phyloP scores from a whole-genome alignment of 305 asterid genomes.

The Salvia sclarea region DNA sequence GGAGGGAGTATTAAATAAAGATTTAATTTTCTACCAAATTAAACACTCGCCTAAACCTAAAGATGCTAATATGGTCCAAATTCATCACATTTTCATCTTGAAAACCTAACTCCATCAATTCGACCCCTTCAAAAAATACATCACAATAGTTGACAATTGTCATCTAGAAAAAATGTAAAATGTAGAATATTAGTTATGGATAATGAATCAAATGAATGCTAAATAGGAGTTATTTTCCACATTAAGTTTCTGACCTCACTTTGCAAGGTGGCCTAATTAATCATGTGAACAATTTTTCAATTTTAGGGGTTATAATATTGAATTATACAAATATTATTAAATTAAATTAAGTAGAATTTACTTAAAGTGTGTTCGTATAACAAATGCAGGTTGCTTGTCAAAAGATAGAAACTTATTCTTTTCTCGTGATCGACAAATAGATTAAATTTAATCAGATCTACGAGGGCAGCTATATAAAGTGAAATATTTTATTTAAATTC shows the following conservation, averaged over 20 bases:
- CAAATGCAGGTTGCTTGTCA: background rate
- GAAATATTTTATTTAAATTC: constrained; percentile 7
- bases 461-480: background rate
- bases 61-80: background rate
- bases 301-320: background rate
- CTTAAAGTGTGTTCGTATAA: too few relatives aligned
- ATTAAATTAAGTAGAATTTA: background rate
- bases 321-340: background rate
- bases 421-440: background rate
- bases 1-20: too few relatives aligned
- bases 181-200: background rate
- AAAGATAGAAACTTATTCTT: background rate
- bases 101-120: too few relatives aligned
- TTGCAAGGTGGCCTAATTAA: background rate
- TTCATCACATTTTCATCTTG: background rate
- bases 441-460: background rate
- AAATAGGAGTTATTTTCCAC: background rate
- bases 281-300: background rate
- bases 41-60: background rate
- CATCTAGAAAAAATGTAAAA: too few relatives aligned
- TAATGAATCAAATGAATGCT: background rate
- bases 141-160: background rate
- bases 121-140: too few relatives aligned
- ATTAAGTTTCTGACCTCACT: background rate
- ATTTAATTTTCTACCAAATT: background rate